Evolutionary conservation across 2,329 filamentous ascomycete genomes (phyloP).

Genomic region (Diaporthe humulicola): DNA sequence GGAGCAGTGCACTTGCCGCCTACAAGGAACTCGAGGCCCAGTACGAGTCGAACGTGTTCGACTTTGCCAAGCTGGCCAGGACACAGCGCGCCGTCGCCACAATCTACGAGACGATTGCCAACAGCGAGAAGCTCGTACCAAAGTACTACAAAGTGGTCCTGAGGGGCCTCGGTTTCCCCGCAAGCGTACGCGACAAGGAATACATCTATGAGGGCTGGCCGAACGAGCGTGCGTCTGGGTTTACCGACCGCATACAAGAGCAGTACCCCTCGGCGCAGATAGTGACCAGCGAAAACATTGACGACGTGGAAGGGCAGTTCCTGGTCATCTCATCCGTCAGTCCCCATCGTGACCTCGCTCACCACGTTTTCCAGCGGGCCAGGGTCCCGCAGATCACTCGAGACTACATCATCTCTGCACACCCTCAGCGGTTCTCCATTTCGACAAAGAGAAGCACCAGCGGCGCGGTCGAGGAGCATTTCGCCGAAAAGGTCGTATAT

Average conservation of each 20-base stretch:
- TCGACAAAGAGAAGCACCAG: slow-evolving; percentile 79
- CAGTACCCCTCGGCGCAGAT: slow-evolving; percentile 90
- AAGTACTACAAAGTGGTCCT: slow-evolving; percentile 95
- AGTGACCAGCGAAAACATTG: slow-evolving; percentile 75
- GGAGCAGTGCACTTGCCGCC: slow-evolving; percentile 87
- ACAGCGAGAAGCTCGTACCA: slow-evolving; percentile 81
- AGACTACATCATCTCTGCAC: slow-evolving; percentile 86
- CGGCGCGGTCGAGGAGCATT: slow-evolving; percentile 79
- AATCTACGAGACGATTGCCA: slow-evolving; percentile 89
- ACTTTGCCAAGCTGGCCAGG: slow-evolving; percentile 91
- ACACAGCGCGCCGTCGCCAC: slow-evolving; percentile 91
- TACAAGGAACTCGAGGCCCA: slow-evolving; percentile 94
- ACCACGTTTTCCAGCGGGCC: slow-evolving; percentile 90
- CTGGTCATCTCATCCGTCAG: slow-evolving; percentile 85
- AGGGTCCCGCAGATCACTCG: slow-evolving; percentile 85
- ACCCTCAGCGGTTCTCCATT: slow-evolving; percentile 83
- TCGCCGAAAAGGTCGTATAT: slow-evolving; percentile 86
- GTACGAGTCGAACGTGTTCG: slow-evolving; percentile 90
- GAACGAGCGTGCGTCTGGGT: slow-evolving; percentile 82
- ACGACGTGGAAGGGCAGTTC: slow-evolving; percentile 92
- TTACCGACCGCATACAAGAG: slow-evolving; percentile 92
- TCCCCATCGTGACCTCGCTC: slow-evolving; percentile 83
- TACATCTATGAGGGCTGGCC: slow-evolving; percentile 90
- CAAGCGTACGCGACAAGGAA: slow-evolving; percentile 86
- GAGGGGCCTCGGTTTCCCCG: slow-evolving; percentile 88